Evolutionary conservation across 306 rosid species (phyloP).

Genomic region (Rosa chinensis): DNA sequence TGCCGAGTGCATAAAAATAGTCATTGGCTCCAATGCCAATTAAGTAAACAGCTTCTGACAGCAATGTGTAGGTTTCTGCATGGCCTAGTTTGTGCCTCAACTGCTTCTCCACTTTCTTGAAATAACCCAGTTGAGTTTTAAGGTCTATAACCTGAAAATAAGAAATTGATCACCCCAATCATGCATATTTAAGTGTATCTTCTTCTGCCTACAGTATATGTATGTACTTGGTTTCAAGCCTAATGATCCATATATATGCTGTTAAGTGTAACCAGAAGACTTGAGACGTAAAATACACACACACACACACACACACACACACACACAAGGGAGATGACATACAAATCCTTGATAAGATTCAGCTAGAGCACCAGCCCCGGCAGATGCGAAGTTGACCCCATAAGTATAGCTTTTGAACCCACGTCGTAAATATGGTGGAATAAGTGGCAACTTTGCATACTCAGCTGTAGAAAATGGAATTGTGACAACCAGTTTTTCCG

Average conservation of each 20-base stretch:
- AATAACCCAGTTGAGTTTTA: slow-evolving; percentile 28
- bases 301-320: too few species aligned
- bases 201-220: not conserved
- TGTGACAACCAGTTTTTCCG: not conserved
- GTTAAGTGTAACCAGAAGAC: not conserved
- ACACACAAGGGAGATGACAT: not conserved
- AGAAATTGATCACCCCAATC: not conserved
- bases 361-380: slow-evolving; percentile 35
- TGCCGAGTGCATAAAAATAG: not conserved
- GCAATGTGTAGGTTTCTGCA: slow-evolving; percentile 20
- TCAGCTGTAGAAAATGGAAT: slow-evolving; percentile 26
- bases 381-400: slow-evolving; percentile 47
- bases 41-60: slow-evolving; percentile 39
- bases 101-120: slow-evolving; percentile 27
- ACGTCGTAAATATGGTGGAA: slow-evolving; percentile 39
- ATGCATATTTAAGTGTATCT: not conserved
- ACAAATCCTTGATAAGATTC: slow-evolving; percentile 29
- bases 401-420: not conserved
- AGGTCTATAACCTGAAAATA: slow-evolving; percentile 32
- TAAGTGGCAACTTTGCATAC: slow-evolving; percentile 32
- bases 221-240: not conserved
- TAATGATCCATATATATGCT: not conserved
- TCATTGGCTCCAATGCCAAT: slow-evolving; percentile 41
- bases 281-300: not conserved
- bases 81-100: slow-evolving; percentile 30